Evolutionary conservation across 2,329 filamentous ascomycete species (phyloP), one percentile per base, ranked within the genome.

Genomic region (Fusarium marasasianum): DNA sequence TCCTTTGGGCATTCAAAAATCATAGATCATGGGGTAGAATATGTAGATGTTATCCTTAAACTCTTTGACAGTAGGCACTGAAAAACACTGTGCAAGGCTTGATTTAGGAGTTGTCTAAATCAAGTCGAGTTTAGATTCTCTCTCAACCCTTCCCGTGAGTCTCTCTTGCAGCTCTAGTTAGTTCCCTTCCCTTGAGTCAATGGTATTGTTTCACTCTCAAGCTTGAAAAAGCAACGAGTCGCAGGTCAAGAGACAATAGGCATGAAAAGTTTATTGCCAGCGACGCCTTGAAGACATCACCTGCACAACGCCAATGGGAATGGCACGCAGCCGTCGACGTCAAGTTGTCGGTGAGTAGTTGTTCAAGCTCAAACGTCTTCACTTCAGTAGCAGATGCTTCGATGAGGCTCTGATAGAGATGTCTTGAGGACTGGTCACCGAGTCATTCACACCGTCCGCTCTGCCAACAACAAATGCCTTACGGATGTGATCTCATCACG

Each of bases 291-390:
- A 58, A 56, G 59, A 48, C n/a, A 59, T 72, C 67, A 74, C 71
- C 57, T 74, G 71, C 58, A 54, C 54, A 60, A 67, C 47, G 40
- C n/a, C 31, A 45, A 44, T 31, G 24, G 41, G 53, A 55, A 43
- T 64, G 63, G 53, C 45, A 43, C 33, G 26, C 61, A 74, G 68
- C 71, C 63, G 61, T 74, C 66, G 66, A 69, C 54, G 48, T 71
- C 65, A 56, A 65, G 48, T 41, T 55, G 44, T 69, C 63, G 67
- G 72, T 69, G 63, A 74, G 51, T 33, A 60, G 43, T 44, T 54
- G 24, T 35, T 40, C 41, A 61, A 22, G 38, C 22, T 47, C 53
- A 54, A 48, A 44, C 51, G 41, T 58, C 18, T 54, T 31, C 24
- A 44, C 20, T 48, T 56, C 31, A 38, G 44, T 29, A 15, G 33